Conservation (phyloP, 805 yeast genomes). For the Candida ponderosae region DNA sequence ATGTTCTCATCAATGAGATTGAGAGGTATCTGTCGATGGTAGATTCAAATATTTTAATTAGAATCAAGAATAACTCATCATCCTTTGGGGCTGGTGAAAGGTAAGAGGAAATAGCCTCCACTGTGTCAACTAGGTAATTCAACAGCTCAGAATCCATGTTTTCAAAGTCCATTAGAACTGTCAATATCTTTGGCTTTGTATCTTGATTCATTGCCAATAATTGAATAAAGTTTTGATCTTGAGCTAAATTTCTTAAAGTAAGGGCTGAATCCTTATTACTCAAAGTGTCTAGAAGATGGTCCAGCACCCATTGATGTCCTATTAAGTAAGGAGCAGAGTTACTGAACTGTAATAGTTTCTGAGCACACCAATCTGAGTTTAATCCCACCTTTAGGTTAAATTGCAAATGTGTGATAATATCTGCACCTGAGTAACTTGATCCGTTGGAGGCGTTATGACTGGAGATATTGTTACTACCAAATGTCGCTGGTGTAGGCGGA, state of each 20-base stretch:
- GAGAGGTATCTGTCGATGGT: slow-evolving; percentile 64
- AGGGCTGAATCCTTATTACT: slow-evolving; percentile 25
- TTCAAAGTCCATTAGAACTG: slow-evolving; percentile 16
- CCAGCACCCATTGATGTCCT: slow-evolving; percentile 16
- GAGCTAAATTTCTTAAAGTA: slow-evolving; percentile 72
- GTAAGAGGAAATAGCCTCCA: slow-evolving; percentile 80
- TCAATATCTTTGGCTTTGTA: slow-evolving; percentile 38
- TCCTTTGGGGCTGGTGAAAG: slow-evolving; percentile 66
- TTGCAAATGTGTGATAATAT: slow-evolving; percentile 17
- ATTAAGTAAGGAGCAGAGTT: slow-evolving; percentile 14
- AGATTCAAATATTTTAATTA: slow-evolving; percentile 41
- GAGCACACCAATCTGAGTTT: slow-evolving; percentile 19
- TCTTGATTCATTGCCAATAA: slow-evolving; percentile 49
- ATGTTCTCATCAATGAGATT: slow-evolving; percentile 62
- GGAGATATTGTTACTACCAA: neutral
- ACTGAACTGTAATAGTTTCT: slow-evolving; percentile 14
- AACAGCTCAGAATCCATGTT: slow-evolving; percentile 43
- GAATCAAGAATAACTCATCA: slow-evolving; percentile 55
- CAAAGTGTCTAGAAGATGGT: slow-evolving; percentile 13
- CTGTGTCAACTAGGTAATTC: slow-evolving; percentile 64
- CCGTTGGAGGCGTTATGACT: no score
- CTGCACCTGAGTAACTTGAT: no score
- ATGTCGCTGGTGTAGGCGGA: no score
- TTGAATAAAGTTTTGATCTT: slow-evolving; percentile 78
- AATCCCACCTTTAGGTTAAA: slow-evolving; percentile 14